Evolutionary conservation across 208 protist species (phyloP).

Genomic region (Lotmaria passim): DNA sequence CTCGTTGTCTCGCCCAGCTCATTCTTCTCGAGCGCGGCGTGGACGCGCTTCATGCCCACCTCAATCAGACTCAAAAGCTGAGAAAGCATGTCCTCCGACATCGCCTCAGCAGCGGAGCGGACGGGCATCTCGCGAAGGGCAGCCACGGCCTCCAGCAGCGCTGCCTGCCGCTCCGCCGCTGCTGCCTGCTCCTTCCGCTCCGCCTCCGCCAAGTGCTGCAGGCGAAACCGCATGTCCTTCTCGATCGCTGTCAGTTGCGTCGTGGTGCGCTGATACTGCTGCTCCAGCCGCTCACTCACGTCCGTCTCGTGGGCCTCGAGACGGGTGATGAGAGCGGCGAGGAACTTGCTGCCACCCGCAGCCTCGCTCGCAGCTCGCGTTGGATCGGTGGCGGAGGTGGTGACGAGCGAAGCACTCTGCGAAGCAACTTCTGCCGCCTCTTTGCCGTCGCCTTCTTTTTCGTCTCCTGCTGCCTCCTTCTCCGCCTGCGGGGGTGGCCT

Average conservation of each 20-base stretch:
- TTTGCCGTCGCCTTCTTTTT: background rate
- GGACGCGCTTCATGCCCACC: constrained; percentile 56
- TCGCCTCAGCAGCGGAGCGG: constrained; percentile 18
- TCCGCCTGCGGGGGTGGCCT: background rate
- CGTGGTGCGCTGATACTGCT: constrained; percentile 57
- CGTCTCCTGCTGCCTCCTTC: background rate
- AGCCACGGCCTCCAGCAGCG: constrained; percentile 27
- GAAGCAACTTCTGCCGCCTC: background rate
- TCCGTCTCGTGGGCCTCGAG: constrained; percentile 60
- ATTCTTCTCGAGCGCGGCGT: constrained; percentile 33
- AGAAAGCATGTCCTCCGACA: constrained; percentile 35
- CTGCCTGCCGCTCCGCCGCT: constrained; percentile 27
- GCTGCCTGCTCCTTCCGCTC: constrained; percentile 31
- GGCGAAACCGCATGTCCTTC: constrained; percentile 53
- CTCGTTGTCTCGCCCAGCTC: background rate
- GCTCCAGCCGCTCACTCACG: constrained; percentile 57
- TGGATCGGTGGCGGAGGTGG: background rate
- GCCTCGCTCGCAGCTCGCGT: constrained; percentile 25
- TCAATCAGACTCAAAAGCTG: constrained; percentile 67
- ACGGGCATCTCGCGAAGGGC: constrained; percentile 22
- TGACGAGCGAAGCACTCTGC: too few relatives aligned
- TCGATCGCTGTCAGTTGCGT: constrained; percentile 43
- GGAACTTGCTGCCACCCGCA: constrained; percentile 44
- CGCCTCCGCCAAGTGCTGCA: constrained; percentile 41
- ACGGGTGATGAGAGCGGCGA: constrained; percentile 47